A percentile compares a stretch with the other conserved stretches of the same genome.
Conservation (phyloP, 306 rosid species). For the Medicago lupulina region DNA sequence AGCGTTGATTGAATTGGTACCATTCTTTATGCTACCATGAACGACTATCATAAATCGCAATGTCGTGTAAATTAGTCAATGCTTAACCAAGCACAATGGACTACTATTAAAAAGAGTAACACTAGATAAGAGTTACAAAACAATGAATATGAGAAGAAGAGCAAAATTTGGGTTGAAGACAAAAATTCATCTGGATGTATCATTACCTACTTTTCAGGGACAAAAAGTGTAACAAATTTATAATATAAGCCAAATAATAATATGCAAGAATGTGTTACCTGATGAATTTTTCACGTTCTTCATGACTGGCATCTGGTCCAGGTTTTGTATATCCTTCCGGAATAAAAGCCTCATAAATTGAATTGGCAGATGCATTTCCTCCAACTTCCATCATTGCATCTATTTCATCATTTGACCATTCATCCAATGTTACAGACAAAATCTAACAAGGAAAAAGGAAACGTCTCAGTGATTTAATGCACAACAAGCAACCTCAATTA, state of each 20-base stretch:
- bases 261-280: slow-evolving; percentile 59
- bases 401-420: slow-evolving; percentile 88
- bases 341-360: slow-evolving; percentile 88
- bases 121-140: slow-evolving; percentile 2
- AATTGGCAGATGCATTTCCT: slow-evolving; percentile 88
- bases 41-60: slow-evolving; percentile 16
- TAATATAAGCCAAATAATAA: slow-evolving; percentile 18
- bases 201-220: slow-evolving; percentile 21
- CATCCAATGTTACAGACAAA: slow-evolving; percentile 88
- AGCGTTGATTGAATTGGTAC: slow-evolving; percentile 28
- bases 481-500: background rate
- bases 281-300: slow-evolving; percentile 73
- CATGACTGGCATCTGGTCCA: slow-evolving; percentile 77
- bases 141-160: background rate
- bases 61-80: background rate
- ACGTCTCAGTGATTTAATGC: slow-evolving; percentile 21
- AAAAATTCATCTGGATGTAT: background rate
- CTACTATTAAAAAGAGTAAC: slow-evolving; percentile 13
- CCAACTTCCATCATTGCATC: slow-evolving; percentile 92
- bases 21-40: slow-evolving; percentile 26
- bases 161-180: background rate
- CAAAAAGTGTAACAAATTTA: slow-evolving; percentile 24
- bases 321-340: slow-evolving; percentile 83
- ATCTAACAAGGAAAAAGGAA: slow-evolving; percentile 56
- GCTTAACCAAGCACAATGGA: slow-evolving; percentile 8